Evolutionary conservation across 1,284 basidiomycete species (phyloP).

Genomic region (Cryptococcus sp.): DNA sequence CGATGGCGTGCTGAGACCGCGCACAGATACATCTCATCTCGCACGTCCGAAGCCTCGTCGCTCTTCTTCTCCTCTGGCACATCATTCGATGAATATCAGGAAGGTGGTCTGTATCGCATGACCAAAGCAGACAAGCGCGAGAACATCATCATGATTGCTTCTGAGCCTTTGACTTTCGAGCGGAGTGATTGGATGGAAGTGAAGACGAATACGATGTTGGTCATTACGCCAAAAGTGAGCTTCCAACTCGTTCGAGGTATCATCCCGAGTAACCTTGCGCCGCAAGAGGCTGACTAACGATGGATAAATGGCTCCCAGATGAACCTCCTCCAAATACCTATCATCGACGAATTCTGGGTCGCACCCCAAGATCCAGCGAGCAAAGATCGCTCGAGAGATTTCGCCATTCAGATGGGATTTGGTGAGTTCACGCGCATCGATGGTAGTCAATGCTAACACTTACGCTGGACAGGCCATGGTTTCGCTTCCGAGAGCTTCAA

Average conservation of each 20-base stretch:
- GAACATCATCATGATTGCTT: conserved; percentile 88
- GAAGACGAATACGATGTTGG: conserved; percentile 87
- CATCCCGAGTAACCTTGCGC: no score
- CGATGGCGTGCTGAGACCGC: neutral
- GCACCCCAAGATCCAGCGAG: conserved; percentile 56
- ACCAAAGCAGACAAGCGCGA: conserved; percentile 88
- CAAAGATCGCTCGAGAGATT: conserved; percentile 46
- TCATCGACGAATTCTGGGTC: conserved; percentile 81
- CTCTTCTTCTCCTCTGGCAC: conserved; percentile 95
- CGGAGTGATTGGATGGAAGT: conserved; percentile 75
- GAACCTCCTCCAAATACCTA: conserved; percentile 93
- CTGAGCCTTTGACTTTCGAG: conserved; percentile 91
- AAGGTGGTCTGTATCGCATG: conserved; percentile 88
- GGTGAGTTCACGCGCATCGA: conserved; percentile 23
- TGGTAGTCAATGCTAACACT: neutral
- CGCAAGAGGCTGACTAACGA: no score
- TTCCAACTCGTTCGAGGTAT: neutral
- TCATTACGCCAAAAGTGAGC: conserved; percentile 80
- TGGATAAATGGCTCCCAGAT: conserved; percentile 45
- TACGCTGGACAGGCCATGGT: conserved; percentile 5
- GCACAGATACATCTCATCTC: conserved; percentile 76
- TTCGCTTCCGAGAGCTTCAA: conserved; percentile 11
- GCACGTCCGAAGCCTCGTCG: conserved; percentile 88
- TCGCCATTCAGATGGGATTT: conserved; percentile 49
- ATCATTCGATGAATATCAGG: conserved; percentile 85